phyloP scores from a whole-genome alignment of 2,329 filamentous ascomycete genomes.

The Pseudocercospora fijiensis region DNA sequence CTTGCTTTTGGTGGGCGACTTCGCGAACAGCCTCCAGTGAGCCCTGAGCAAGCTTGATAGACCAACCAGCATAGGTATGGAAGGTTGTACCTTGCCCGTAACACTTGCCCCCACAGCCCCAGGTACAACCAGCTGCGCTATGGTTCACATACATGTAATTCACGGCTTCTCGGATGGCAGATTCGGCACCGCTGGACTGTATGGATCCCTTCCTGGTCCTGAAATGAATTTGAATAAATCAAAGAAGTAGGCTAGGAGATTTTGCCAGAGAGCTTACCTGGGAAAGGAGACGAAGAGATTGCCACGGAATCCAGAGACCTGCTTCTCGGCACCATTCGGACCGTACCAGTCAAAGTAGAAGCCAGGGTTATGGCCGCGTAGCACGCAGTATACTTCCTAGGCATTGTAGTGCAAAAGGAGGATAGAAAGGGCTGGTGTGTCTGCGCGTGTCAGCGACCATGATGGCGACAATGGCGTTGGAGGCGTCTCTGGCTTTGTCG shows the following conservation, averaged over 20 bases:
- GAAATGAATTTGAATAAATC: not conserved
- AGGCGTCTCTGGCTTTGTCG: not conserved
- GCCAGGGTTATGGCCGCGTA: slow-evolving; percentile 13
- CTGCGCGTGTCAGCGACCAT: slow-evolving; percentile 8
- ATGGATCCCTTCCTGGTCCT: slow-evolving; percentile 14
- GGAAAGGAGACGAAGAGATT: slow-evolving; percentile 14
- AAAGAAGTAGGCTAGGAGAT: not conserved
- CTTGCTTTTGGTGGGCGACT: slow-evolving; percentile 39
- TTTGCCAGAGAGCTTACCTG: not conserved
- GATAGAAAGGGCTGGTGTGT: slow-evolving; percentile 11
- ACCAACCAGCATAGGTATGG: slow-evolving; percentile 59
- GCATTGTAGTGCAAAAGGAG: no score
- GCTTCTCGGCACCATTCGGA: slow-evolving; percentile 10
- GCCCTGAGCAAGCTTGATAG: slow-evolving; percentile 47
- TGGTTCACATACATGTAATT: slow-evolving; percentile 24
- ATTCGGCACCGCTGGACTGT: not conserved
- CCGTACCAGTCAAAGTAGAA: slow-evolving; percentile 20
- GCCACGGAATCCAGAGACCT: slow-evolving; percentile 11
- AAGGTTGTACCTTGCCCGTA: slow-evolving; percentile 52
- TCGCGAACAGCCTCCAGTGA: slow-evolving; percentile 32
- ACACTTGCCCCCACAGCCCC: slow-evolving; percentile 14
- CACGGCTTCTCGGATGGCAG: slow-evolving; percentile 9
- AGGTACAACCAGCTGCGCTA: not conserved
- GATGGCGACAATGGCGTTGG: not conserved
- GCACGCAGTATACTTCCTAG: slow-evolving; percentile 19